These are phyloP conservation scores for Brettanomyces nanus DNA, from an alignment of 805 yeast species.

Conservation along the genomic window DNA sequence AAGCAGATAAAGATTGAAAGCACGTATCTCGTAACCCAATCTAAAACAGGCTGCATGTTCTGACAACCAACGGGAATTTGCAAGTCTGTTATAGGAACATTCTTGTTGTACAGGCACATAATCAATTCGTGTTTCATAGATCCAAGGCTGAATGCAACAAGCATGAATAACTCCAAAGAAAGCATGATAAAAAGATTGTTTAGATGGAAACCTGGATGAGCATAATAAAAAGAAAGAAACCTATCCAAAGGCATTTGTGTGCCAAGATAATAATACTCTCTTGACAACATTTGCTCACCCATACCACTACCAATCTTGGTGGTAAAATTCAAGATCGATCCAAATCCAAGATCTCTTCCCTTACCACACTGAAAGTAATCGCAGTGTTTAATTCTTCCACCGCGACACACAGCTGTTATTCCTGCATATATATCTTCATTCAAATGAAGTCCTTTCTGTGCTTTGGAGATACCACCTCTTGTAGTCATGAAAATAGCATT, in stretches of 20 bases:
- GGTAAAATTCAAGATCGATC: constrained; percentile 86
- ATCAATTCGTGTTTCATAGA: constrained; percentile 68
- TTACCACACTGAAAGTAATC: constrained; percentile 96
- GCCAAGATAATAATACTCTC: constrained; percentile 89
- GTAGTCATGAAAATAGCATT: constrained; percentile 90
- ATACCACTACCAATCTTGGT: constrained; percentile 96
- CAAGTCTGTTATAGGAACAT: constrained; percentile 65
- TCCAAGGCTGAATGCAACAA: constrained; percentile 72
- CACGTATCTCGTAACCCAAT: constrained; percentile 86
- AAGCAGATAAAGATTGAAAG: constrained; percentile 88
- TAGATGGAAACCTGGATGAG: constrained; percentile 94
- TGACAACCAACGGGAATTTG: constrained; percentile 79
- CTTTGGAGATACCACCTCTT: constrained; percentile 92
- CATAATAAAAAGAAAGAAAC: constrained; percentile 87
- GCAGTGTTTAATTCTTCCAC: constrained; percentile 91
- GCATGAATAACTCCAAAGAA: constrained; percentile 81
- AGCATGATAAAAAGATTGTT: constrained; percentile 82
- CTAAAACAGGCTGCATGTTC: constrained; percentile 73
- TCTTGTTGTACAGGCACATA: constrained; percentile 55
- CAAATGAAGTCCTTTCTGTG: constrained; percentile 86
- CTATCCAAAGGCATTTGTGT: constrained; percentile 84
- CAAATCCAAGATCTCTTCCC: constrained; percentile 92
- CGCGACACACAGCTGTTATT: constrained; percentile 80
- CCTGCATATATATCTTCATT: constrained; percentile 97
- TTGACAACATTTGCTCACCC: constrained; percentile 92